These are phyloP conservation scores for Prillingera fragicola DNA, from an alignment of 1,284 basidiomycete species.

Conservation along the genomic window DNA sequence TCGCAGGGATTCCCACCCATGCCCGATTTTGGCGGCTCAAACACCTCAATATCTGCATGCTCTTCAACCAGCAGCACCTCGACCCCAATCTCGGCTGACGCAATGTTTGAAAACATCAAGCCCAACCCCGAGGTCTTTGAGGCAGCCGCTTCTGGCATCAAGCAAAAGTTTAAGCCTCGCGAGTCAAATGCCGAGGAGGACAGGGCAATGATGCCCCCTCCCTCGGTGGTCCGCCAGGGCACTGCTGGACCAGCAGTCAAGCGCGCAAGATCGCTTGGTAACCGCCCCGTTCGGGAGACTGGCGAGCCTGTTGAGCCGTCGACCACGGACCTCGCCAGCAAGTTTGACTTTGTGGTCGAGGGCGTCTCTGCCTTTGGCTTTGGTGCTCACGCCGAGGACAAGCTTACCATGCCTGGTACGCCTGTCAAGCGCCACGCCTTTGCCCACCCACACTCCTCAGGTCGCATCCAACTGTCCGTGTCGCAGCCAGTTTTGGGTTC, in stretches of 20 bases:
- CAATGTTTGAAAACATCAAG: conserved; percentile 48
- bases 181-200: conserved; percentile 31
- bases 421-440: conserved; percentile 47
- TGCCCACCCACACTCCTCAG: conserved; percentile 6
- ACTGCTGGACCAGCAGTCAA: conserved; percentile 10
- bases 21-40: conserved; percentile 36
- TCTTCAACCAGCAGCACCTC: conserved; percentile 11
- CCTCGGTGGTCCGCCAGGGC: conserved; percentile 17
- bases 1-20: conserved; percentile 18
- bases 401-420: conserved; percentile 46
- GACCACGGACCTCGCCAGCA: conserved; percentile 18
- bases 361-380: conserved; percentile 27
- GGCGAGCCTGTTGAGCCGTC: conserved; percentile 24
- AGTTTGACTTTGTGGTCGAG: conserved; percentile 43
- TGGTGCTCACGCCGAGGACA: conserved; percentile 27
- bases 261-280: conserved; percentile 15
- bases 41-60: conserved; percentile 41
- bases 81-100: too few relatives aligned
- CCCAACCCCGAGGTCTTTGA: conserved; percentile 48
- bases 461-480: conserved; percentile 12
- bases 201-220: conserved; percentile 11
- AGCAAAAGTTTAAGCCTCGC: conserved; percentile 46
- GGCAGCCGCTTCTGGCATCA: conserved; percentile 31
- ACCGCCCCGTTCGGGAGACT: conserved; percentile 17
- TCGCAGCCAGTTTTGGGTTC: conserved; percentile 13